Evolutionary conservation across 1,139 yeast species (phyloP), one percentile per base, ranked within the genome.

Genomic region (Kluyveromyces sp.): DNA sequence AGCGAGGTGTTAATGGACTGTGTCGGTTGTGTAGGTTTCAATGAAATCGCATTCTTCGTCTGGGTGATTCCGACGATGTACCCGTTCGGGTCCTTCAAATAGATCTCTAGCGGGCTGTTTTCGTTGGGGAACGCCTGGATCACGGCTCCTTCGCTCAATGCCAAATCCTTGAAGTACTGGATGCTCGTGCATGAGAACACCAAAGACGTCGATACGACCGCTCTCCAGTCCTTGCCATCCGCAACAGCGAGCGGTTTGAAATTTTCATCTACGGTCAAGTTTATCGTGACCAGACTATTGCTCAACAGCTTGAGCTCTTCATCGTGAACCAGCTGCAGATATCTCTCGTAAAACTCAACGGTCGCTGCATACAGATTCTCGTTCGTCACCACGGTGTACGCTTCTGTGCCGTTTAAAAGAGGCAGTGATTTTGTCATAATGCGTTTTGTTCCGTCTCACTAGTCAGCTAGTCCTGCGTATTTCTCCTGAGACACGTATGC

Each of bases 11-110:
- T 42, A 6, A 45, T 38, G 15, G 43, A 41, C 12, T 46, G 42
- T 26, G 50, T 46, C 18, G 57, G 55, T 9, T 37, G 46, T 9
- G 67, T 77, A 19, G 82, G 75, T 37, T 64, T 66, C 15, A 78
- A 64, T 19, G 80, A 69, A 52, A 80, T 69, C 4, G 88, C 78
- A 52, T 82, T 82, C 31, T 63, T 63, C 34, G 75, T 64, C 9
- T 80, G 70, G 19, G 84, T 76, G 61, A 83, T 82, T 13, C 92
- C 94, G 40, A 83, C 64, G 33, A 81, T 61, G 48, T 74, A 71
- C 18, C 88, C 88, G 51, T 80, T 64, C 2, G 89, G 88, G 57
- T 83, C 89, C 32, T 80, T 56, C 15, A 77, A 74, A 61, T 79
- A 83, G 16, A 80, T 70, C 58, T 83, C 88, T 57, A 75, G 73